Evolutionary conservation across 78 protist species (phyloP).

Genomic region (Dictyostelium firmibasis): DNA sequence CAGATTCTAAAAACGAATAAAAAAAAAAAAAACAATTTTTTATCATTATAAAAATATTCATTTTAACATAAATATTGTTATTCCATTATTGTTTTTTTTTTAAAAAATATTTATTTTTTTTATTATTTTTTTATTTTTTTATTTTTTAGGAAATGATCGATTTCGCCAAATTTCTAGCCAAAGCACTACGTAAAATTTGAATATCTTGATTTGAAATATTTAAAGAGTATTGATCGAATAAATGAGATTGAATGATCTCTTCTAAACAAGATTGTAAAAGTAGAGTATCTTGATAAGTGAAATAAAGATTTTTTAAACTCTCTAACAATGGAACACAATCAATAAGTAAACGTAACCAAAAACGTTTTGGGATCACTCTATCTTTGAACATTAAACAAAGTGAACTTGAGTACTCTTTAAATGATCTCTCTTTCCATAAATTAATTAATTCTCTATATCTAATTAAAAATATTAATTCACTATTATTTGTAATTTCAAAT

Average conservation of each 20-base stretch:
- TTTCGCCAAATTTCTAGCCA: slow-evolving; percentile 64
- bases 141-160: not conserved
- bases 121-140: not conserved
- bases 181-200: slow-evolving; percentile 27
- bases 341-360: slow-evolving; percentile 37
- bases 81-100: not conserved
- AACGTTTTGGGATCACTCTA: slow-evolving; percentile 31
- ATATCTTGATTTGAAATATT: slow-evolving; percentile 17
- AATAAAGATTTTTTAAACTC: slow-evolving; percentile 33
- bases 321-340: slow-evolving; percentile 46
- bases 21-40: not conserved
- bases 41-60: not conserved
- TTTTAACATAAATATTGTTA: not conserved
- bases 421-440: slow-evolving; percentile 61
- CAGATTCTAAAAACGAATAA: not conserved
- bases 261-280: slow-evolving; percentile 18
- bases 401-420: slow-evolving; percentile 39
- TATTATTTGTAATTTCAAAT: slow-evolving; percentile 7
- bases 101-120: not conserved
- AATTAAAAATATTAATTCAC: slow-evolving; percentile 54
- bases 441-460: slow-evolving; percentile 51
- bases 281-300: slow-evolving; percentile 20
- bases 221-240: slow-evolving; percentile 34
- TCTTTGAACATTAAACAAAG: slow-evolving; percentile 64
- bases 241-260: slow-evolving; percentile 50